These are phyloP conservation scores for Mortierella sp. DNA, from an alignment of 371 early-diverging fungal species.

Conservation along the genomic window DNA sequence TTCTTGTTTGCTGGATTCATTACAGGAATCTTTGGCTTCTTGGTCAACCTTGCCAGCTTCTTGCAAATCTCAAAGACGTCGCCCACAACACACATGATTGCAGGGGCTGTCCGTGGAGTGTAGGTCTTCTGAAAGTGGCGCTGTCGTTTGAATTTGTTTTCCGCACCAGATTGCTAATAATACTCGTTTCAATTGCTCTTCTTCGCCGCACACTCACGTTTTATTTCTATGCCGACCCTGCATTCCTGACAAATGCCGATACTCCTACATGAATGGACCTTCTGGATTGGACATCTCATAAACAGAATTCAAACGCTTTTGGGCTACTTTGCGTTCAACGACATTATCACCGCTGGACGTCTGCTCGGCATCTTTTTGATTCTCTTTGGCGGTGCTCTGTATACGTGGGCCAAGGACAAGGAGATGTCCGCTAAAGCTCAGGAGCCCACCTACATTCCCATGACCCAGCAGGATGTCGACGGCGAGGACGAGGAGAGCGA, in stretches of 20 bases:
- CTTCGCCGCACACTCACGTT: not conserved
- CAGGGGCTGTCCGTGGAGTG: constrained; percentile 61
- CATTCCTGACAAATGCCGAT: not conserved
- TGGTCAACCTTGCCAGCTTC: constrained; percentile 72
- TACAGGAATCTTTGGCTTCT: constrained; percentile 68
- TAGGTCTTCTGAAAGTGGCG: constrained; percentile 17
- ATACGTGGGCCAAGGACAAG: constrained; percentile 60
- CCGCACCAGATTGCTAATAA: not conserved
- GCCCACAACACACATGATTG: constrained; percentile 70
- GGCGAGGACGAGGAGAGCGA: constrained; percentile 21
- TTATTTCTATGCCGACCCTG: not conserved
- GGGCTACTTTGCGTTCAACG: constrained; percentile 61
- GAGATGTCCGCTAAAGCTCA: constrained; percentile 37
- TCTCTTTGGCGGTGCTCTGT: constrained; percentile 60
- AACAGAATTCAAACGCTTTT: constrained; percentile 62
- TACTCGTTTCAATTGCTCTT: not conserved
- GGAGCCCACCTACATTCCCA: constrained; percentile 48
- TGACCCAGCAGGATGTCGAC: constrained; percentile 56
- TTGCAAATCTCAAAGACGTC: constrained; percentile 73
- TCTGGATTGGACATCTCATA: not conserved
- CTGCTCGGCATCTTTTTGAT: constrained; percentile 60
- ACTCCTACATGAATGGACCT: not conserved
- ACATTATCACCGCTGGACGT: constrained; percentile 61
- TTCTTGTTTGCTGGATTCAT: constrained; percentile 58
- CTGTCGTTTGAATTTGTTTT: not conserved